Percentiles rank a stretch among this genome's conserved stretches.
Evolutionary conservation across 164 flowering plant species (phyloP).

Genomic region (Akebia trifoliata): DNA sequence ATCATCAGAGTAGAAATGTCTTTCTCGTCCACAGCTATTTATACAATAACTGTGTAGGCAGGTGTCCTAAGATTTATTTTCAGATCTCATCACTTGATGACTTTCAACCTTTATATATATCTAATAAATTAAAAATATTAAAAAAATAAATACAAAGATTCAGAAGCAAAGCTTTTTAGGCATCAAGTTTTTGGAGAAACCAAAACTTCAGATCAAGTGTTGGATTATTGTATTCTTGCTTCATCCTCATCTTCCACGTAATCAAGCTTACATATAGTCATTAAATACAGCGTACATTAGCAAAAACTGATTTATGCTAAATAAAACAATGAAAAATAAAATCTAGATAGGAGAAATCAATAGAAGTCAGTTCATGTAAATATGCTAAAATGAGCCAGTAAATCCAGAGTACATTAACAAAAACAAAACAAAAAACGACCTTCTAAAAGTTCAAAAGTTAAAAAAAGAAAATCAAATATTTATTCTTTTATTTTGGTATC

Average conservation of each 20-base stretch:
- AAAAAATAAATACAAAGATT: constrained; percentile 19
- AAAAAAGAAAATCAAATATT: no score
- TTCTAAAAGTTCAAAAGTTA: no score
- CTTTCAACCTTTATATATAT: not conserved
- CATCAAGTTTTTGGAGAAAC: constrained; percentile 19
- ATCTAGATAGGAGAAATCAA: no score
- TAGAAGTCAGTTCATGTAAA: no score
- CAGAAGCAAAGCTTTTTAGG: constrained; percentile 18
- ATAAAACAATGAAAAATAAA: no score
- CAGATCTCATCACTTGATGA: constrained; percentile 33
- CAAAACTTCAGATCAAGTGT: constrained; percentile 41
- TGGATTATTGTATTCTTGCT: constrained; percentile 25
- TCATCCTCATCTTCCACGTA: constrained; percentile 32
- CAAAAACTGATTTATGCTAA: no score
- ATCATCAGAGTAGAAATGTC: constrained; percentile 10
- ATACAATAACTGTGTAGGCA: constrained; percentile 29
- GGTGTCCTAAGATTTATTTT: constrained; percentile 46
- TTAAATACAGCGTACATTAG: no score
- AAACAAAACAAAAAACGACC: no score
- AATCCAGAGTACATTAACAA: not conserved
- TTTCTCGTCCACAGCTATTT: constrained; percentile 39
- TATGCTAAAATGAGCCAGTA: not conserved
- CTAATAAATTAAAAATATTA: not conserved
- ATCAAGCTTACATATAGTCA: no score
- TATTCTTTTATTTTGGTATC: no score